These are phyloP conservation scores for Colletotrichum chlorophyti DNA, from an alignment of 2,329 filamentous ascomycete genomes.

Conservation along the genomic window DNA sequence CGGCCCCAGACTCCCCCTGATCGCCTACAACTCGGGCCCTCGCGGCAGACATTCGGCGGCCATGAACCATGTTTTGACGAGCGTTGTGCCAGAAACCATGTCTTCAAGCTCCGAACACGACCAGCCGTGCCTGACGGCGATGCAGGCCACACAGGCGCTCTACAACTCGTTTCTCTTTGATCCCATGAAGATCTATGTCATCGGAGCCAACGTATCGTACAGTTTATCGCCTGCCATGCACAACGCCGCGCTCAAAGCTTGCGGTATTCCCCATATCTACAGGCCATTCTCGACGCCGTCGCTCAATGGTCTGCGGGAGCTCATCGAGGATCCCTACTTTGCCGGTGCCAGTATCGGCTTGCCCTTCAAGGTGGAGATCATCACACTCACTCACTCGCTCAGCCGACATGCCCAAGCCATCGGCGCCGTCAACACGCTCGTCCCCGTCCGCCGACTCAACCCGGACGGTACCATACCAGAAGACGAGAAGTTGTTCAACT, in stretches of 20 bases:
- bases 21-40: conserved; percentile 70
- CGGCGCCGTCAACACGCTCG: conserved; percentile 77
- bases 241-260: conserved; percentile 70
- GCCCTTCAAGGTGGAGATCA: conserved; percentile 78
- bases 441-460: conserved; percentile 70
- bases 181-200: conserved; percentile 74
- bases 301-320: conserved; percentile 66
- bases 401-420: conserved; percentile 78
- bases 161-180: conserved; percentile 73
- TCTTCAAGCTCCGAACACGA: conserved; percentile 30
- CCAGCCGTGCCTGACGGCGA: conserved; percentile 57
- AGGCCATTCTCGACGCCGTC: conserved; percentile 67
- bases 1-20: conserved; percentile 57
- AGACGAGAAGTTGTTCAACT: conserved; percentile 58
- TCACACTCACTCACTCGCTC: conserved; percentile 71
- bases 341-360: conserved; percentile 76
- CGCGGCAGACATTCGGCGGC: conserved; percentile 69
- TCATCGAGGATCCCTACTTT: conserved; percentile 71
- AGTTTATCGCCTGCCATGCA: conserved; percentile 82
- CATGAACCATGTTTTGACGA: conserved; percentile 70
- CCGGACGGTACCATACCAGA: conserved; percentile 63
- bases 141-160: conserved; percentile 69
- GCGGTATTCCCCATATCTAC: conserved; percentile 74
- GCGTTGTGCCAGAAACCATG: conserved; percentile 57
- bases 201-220: conserved; percentile 75